Evolutionary conservation across 116 monocot genomes (phyloP).

Genomic region (Phalaenopsis hybrid): DNA sequence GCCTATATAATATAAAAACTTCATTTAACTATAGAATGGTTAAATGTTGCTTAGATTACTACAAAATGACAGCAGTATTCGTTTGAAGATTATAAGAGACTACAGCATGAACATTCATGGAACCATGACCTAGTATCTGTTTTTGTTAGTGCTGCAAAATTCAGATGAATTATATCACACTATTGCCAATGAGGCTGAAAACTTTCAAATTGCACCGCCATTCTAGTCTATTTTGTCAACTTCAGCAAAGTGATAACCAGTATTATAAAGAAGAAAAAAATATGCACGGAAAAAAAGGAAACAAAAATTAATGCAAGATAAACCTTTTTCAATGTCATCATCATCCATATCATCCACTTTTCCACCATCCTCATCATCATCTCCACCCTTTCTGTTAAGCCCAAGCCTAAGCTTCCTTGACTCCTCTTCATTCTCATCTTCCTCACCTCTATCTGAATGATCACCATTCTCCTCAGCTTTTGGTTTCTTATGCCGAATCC

Average conservation of each 20-base stretch:
- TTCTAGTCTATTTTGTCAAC: not conserved
- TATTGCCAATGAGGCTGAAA: not conserved
- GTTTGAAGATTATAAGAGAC: not conserved
- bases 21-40: not conserved
- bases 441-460: conserved; percentile 70
- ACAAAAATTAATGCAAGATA: not conserved
- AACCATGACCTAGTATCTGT: not conserved
- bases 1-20: not conserved
- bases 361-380: conserved; percentile 74
- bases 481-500: conserved; percentile 45
- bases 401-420: conserved; percentile 55
- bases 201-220: not conserved
- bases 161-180: not conserved
- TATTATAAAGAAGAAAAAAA: not conserved
- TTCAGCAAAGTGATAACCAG: not conserved
- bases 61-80: not conserved
- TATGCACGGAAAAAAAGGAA: not conserved
- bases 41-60: not conserved
- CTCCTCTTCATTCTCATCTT: conserved; percentile 71
- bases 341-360: conserved; percentile 80
- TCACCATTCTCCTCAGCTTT: conserved; percentile 64
- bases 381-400: conserved; percentile 58
- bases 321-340: conserved; percentile 96
- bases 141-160: not conserved
- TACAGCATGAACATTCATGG: not conserved